phyloP scores from a whole-genome alignment of 768 basidiomycete genomes.

The Leccinum imitatum region DNA sequence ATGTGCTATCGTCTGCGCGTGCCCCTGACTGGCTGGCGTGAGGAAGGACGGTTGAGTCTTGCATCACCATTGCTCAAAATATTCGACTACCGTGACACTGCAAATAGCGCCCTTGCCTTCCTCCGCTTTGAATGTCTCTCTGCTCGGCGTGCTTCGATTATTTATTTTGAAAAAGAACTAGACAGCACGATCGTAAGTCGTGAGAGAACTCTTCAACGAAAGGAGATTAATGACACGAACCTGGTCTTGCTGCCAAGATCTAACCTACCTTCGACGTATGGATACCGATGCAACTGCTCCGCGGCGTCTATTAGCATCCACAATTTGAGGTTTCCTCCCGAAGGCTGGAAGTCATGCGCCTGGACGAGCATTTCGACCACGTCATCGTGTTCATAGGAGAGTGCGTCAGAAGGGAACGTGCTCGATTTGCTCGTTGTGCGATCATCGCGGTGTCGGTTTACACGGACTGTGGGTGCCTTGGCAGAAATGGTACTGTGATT shows the following conservation, averaged over 20 bases:
- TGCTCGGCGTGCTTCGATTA: no score
- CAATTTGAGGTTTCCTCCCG: conserved; percentile 38
- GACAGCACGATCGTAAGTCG: no score
- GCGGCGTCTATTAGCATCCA: conserved; percentile 46
- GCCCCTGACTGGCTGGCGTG: no score
- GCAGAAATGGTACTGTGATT: not conserved
- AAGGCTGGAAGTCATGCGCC: conserved; percentile 7
- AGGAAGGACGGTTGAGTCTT: no score
- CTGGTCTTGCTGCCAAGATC: conserved; percentile 1
- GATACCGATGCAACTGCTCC: conserved; percentile 32
- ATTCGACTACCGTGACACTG: no score
- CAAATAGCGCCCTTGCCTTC: no score
- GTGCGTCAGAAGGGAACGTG: conserved; percentile 40
- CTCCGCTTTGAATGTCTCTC: no score
- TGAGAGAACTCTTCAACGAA: no score
- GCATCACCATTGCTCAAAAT: no score
- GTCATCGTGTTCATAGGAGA: conserved; percentile 42
- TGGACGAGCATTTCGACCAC: conserved; percentile 42
- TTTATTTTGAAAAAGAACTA: no score
- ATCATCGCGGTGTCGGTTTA: not conserved
- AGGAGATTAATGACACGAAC: no score
- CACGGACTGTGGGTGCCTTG: not conserved
- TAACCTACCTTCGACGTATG: conserved; percentile 19
- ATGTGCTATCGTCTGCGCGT: no score
- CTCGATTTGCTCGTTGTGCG: conserved; percentile 37